phyloP scores from a whole-genome alignment of 371 early-diverging fungal species.

The Apophysomyces sp. region DNA sequence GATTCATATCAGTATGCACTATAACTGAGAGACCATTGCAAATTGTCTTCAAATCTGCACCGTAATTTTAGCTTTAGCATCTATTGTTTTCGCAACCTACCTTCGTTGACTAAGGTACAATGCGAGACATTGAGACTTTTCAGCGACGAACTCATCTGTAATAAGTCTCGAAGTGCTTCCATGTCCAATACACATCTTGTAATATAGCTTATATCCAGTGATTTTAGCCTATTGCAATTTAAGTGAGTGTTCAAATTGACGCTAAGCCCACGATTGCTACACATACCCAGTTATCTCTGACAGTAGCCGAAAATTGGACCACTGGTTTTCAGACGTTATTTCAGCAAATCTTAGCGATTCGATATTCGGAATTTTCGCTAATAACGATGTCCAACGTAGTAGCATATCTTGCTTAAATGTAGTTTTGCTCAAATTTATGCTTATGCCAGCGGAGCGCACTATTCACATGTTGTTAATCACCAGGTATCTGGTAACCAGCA shows the following conservation, averaged over 20 bases:
- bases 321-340: background rate
- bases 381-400: conserved; percentile 12
- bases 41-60: no score
- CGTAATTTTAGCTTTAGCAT: no score
- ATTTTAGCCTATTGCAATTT: background rate
- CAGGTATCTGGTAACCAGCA: no score
- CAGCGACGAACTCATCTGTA: background rate
- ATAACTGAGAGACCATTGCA: no score
- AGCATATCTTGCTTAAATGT: conserved; percentile 19
- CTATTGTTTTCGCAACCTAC: no score
- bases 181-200: background rate
- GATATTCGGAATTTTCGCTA: background rate
- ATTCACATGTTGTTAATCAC: background rate
- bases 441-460: background rate
- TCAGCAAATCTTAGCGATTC: background rate
- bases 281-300: background rate
- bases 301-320: background rate
- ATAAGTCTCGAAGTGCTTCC: background rate
- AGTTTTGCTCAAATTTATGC: conserved; percentile 17
- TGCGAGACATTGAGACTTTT: background rate
- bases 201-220: background rate
- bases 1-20: no score
- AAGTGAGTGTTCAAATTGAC: background rate
- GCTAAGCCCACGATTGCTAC: background rate
- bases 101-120: background rate